phyloP scores from a whole-genome alignment of 2,329 filamentous ascomycete species.

The Neopestalotiopsis rosae region DNA sequence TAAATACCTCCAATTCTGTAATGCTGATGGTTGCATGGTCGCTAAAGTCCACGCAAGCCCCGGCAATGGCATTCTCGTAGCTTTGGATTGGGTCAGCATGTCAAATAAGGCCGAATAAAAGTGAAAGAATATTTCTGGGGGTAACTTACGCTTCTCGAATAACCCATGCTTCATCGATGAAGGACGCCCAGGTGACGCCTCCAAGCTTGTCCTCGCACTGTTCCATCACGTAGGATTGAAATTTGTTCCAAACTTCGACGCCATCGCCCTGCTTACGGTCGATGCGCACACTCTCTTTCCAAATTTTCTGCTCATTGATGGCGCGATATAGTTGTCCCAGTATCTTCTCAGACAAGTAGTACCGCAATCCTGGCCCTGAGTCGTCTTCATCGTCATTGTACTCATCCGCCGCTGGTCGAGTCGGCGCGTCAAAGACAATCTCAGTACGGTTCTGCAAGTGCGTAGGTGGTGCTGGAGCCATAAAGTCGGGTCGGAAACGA shows the following conservation, averaged over 20 bases:
- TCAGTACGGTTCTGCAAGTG: conserved; percentile 50
- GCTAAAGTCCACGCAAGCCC: conserved; percentile 48
- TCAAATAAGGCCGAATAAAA: neutral
- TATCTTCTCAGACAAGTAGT: conserved; percentile 71
- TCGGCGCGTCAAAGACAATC: conserved; percentile 43
- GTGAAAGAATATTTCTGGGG: neutral
- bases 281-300: conserved; percentile 52
- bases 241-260: conserved; percentile 48
- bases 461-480: conserved; percentile 51
- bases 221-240: conserved; percentile 38
- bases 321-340: conserved; percentile 74
- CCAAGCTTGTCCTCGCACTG: conserved; percentile 35
- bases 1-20: conserved; percentile 59
- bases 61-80: conserved; percentile 50
- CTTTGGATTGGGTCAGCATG: conserved; percentile 31
- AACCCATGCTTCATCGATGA: conserved; percentile 44
- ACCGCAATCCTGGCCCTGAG: conserved; percentile 51
- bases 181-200: conserved; percentile 39
- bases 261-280: conserved; percentile 29
- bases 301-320: conserved; percentile 75
- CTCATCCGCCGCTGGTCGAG: conserved; percentile 38
- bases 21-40: conserved; percentile 50
- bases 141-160: conserved; percentile 51
- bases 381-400: conserved; percentile 56
- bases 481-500: conserved; percentile 56